These are phyloP conservation scores for Xylaria cubensis DNA, from an alignment of 495 filamentous ascomycete species.

Conservation along the genomic window DNA sequence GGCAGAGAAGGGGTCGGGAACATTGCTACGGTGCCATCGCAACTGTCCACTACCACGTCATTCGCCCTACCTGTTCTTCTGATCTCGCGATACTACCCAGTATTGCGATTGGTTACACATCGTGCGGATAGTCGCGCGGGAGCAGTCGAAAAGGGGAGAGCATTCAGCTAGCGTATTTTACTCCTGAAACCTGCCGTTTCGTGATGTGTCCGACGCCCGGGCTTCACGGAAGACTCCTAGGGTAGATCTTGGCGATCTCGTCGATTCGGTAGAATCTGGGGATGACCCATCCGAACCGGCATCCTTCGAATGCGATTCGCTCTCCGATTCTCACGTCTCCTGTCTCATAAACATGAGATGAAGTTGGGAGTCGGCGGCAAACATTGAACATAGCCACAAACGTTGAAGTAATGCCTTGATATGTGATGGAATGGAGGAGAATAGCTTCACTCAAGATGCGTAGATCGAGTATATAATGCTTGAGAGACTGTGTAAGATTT, in stretches of 20 bases:
- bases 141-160: neutral
- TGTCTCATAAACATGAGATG: conserved; percentile 24
- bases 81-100: neutral
- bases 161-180: neutral
- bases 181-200: conserved; percentile 19
- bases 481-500: neutral
- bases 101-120: conserved; percentile 10
- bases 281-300: neutral
- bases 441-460: neutral
- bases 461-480: conserved; percentile 6
- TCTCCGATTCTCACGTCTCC: conserved; percentile 12
- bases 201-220: neutral
- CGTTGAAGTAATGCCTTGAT: neutral
- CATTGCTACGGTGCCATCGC: neutral
- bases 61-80: neutral
- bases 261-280: neutral
- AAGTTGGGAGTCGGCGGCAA: conserved; percentile 16
- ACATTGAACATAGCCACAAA: conserved; percentile 20
- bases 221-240: neutral
- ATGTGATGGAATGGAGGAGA: neutral
- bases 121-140: neutral
- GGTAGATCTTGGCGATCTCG: conserved; percentile 20
- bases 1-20: neutral
- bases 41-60: neutral
- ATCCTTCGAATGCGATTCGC: conserved; percentile 20